phyloP scores from a whole-genome alignment of 768 basidiomycete genomes.

The Naganishia vaughanmartiniae region DNA sequence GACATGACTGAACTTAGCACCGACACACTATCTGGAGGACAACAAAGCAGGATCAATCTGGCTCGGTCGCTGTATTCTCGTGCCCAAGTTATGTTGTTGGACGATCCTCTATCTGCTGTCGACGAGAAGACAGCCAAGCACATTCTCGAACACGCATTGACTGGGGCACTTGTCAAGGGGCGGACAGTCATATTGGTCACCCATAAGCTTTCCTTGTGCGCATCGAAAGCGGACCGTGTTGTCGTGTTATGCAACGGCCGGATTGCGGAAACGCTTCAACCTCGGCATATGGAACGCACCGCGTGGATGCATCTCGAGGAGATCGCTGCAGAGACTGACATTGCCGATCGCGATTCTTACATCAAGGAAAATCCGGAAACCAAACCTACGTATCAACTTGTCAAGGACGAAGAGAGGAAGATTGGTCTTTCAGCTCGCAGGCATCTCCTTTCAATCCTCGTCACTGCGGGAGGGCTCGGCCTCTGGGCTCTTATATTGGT shows the following conservation, averaged over 20 bases:
- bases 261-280: too few relatives aligned
- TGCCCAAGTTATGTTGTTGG: conserved; percentile 38
- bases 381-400: not conserved
- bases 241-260: not conserved
- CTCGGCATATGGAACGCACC: too few relatives aligned
- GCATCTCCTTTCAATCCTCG: not conserved
- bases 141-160: conserved; percentile 42
- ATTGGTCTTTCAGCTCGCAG: not conserved
- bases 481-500: not conserved
- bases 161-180: conserved; percentile 33
- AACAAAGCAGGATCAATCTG: conserved; percentile 12
- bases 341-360: too few relatives aligned
- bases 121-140: conserved; percentile 46
- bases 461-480: not conserved
- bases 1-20: conserved; percentile 50
- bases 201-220: conserved; percentile 44
- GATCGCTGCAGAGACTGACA: too few relatives aligned
- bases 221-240: not conserved
- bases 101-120: conserved; percentile 49
- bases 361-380: too few relatives aligned
- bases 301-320: too few relatives aligned
- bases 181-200: conserved; percentile 48
- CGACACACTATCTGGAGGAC: conserved; percentile 33
- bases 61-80: conserved; percentile 50
- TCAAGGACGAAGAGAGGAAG: conserved; percentile 2